These are phyloP conservation scores for Kickxella alabastrina DNA, from an alignment of 192 early-diverging fungal genomes.

Conservation along the genomic window DNA sequence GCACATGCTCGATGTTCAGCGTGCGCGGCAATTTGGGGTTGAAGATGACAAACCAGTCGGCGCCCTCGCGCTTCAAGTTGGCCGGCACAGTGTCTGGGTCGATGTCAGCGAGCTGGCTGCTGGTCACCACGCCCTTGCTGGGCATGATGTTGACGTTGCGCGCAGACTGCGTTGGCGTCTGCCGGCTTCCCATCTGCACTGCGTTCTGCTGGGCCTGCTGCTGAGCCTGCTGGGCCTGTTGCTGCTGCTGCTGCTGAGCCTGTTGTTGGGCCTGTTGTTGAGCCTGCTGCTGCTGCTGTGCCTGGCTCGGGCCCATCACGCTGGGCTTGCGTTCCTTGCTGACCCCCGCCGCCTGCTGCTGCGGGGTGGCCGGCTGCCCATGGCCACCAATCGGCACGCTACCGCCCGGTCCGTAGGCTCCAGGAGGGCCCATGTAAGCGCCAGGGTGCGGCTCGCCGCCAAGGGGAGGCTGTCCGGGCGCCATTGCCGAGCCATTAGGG, in stretches of 20 bases:
- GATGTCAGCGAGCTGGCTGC: slow-evolving; percentile 63
- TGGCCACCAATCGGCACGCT: slow-evolving; percentile 46
- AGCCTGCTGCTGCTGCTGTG: too few species aligned
- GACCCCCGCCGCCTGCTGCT: slow-evolving; percentile 27
- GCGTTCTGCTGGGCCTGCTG: slow-evolving; percentile 13
- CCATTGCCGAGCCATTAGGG: slow-evolving; percentile 34
- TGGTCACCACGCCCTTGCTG: slow-evolving; percentile 26
- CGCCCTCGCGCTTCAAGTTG: slow-evolving; percentile 71
- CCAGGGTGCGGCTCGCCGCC: slow-evolving; percentile 35
- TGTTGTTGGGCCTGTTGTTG: too few species aligned
- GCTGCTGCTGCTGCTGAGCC: too few species aligned
- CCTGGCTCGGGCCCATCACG: slow-evolving; percentile 39
- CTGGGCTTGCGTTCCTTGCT: slow-evolving; percentile 50
- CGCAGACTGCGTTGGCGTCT: slow-evolving; percentile 43
- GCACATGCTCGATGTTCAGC: slow-evolving; percentile 63
- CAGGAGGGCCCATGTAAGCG: slow-evolving; percentile 41
- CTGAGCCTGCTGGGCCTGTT: too few species aligned
- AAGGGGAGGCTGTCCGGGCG: slow-evolving; percentile 27
- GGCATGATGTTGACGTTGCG: slow-evolving; percentile 27
- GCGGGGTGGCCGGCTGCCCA: slow-evolving; percentile 49
- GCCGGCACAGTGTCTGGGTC: slow-evolving; percentile 74
- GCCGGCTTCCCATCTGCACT: slow-evolving; percentile 33
- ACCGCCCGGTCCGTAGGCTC: slow-evolving; percentile 48
- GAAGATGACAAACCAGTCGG: slow-evolving; percentile 86
- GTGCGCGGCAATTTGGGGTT: slow-evolving; percentile 62